Evolutionary conservation across 352 stramenopile genomes (phyloP), one percentile per base, ranked within the genome.

Genomic region (Phytophthora cactorum): DNA sequence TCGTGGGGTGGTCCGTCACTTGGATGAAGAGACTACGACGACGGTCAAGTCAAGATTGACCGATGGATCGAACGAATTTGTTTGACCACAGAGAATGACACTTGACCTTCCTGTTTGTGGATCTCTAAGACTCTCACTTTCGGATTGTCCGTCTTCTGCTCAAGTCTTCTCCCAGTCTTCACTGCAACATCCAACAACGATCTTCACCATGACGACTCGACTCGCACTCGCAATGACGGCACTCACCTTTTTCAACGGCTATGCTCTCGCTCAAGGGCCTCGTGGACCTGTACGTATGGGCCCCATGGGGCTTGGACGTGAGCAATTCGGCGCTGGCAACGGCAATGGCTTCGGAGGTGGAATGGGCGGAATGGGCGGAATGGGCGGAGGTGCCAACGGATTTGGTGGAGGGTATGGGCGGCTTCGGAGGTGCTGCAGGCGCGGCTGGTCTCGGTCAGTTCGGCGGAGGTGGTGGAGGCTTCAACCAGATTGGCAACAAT

Each of bases 401-500:
- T 43, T 43, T 5, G 36, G 36, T 5, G 27, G 27, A 22, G 46
- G 46, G 5, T n/a, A 32, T 52, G 22, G 46, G 46, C 22, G 45
- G 45, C n/a, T 22, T 63, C 27, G 59, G 58, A 17, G 52, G 60
- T 14, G 45, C 6, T 52, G 46, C 46, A 2, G 46, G 46, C 12
- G 36, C 10, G 36, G 36, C 10, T 52, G 46, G 46, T 32, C 4
- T 31, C 11, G 46, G 46, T 52, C 46, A 52, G 27, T 52, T 52
- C 4, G 29, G 12, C 12, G 46, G 46, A 52, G 46, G 46, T 6
- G 52, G 22, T 27, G 54, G 25, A 17, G 65, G 56, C 4, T 63
- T 72, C 22, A 50, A 41, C 7, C 59, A 56, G 17, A 10, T 65
- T 7, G 53, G 53, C 12, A 52, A 32, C 15, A 52, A 22, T 38